Conservation (phyloP, 75 land plant genomes). For the Picea glauca region DNA sequence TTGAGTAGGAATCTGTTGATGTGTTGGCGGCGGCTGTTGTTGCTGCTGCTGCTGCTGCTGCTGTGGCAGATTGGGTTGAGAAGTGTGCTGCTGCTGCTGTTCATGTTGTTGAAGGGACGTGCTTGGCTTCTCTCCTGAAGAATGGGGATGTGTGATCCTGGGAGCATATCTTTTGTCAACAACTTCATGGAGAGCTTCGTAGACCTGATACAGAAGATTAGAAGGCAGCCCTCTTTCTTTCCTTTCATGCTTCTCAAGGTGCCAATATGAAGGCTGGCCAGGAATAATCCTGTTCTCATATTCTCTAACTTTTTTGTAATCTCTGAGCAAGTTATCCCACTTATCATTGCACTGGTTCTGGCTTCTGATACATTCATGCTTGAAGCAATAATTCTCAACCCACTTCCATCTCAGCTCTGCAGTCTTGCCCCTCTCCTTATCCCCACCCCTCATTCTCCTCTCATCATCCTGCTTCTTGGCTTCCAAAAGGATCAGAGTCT, state of each 20-base stretch:
- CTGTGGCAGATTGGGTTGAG: neutral
- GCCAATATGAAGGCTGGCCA: slow-evolving; percentile 44
- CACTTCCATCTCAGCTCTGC: slow-evolving; percentile 73
- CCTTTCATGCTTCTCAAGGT: slow-evolving; percentile 63
- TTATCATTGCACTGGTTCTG: slow-evolving; percentile 82
- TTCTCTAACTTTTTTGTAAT: slow-evolving; percentile 52
- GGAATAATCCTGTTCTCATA: slow-evolving; percentile 30
- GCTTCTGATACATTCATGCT: slow-evolving; percentile 54
- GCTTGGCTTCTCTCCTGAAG: neutral
- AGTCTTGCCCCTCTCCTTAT: slow-evolving; percentile 35
- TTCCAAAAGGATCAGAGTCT: slow-evolving; percentile 57
- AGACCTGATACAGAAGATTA: slow-evolving; percentile 52
- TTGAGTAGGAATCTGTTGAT: slow-evolving; percentile 6
- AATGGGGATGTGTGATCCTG: slow-evolving; percentile 6
- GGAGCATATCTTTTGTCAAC: slow-evolving; percentile 38
- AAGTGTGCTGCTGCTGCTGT: slow-evolving; percentile 1
- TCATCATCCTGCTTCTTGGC: slow-evolving; percentile 81
- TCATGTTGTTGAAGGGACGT: slow-evolving; percentile 2
- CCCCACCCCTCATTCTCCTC: slow-evolving; percentile 44
- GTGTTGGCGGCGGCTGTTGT: slow-evolving; percentile 15
- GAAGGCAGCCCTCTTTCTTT: slow-evolving; percentile 60
- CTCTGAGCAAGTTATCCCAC: slow-evolving; percentile 70
- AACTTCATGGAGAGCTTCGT: slow-evolving; percentile 49
- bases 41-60: neutral
- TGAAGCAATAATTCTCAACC: slow-evolving; percentile 77